These are phyloP conservation scores for Linnemannia elongata DNA, from an alignment of 192 early-diverging fungal species.

Conservation along the genomic window DNA sequence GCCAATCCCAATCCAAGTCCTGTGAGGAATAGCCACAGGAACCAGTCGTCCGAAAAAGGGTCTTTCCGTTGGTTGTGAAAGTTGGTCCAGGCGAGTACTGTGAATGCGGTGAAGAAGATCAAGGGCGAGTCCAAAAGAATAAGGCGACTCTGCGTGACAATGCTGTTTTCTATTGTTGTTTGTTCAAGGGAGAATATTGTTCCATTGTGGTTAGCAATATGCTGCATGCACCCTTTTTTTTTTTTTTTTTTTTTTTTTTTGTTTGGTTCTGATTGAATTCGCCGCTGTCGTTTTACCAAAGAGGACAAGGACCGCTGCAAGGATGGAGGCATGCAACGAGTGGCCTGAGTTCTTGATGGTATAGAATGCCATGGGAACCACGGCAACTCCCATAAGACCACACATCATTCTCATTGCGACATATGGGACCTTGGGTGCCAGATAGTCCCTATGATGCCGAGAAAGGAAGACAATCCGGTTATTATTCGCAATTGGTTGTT, in stretches of 20 bases:
- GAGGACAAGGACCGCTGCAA: conserved; percentile 84
- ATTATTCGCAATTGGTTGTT: not conserved
- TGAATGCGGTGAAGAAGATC: conserved; percentile 86
- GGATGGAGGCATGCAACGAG: conserved; percentile 76
- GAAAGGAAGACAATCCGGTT: not conserved
- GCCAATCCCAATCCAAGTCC: conserved; percentile 84
- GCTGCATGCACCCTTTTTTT: too few relatives aligned
- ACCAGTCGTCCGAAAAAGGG: conserved; percentile 88
- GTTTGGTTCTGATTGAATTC: not conserved
- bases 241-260: too few relatives aligned
- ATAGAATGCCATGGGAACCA: conserved; percentile 86
- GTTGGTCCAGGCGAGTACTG: conserved; percentile 87
- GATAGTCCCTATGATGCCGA: conserved; percentile 76
- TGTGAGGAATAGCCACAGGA: conserved; percentile 86
- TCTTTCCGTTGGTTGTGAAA: conserved; percentile 78
- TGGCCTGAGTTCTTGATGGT: conserved; percentile 87
- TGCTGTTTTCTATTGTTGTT: conserved; percentile 79
- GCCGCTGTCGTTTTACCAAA: conserved; percentile 70
- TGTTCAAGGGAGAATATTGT: too few relatives aligned
- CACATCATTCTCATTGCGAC: conserved; percentile 85
- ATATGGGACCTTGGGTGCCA: conserved; percentile 89
- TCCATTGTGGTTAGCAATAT: too few relatives aligned
- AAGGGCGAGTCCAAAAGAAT: conserved; percentile 94
- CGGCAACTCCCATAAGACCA: conserved; percentile 81
- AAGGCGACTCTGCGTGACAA: conserved; percentile 91